Conservation (phyloP, 192 early-diverging fungal genomes). For the Umbelopsis isabellina region DNA sequence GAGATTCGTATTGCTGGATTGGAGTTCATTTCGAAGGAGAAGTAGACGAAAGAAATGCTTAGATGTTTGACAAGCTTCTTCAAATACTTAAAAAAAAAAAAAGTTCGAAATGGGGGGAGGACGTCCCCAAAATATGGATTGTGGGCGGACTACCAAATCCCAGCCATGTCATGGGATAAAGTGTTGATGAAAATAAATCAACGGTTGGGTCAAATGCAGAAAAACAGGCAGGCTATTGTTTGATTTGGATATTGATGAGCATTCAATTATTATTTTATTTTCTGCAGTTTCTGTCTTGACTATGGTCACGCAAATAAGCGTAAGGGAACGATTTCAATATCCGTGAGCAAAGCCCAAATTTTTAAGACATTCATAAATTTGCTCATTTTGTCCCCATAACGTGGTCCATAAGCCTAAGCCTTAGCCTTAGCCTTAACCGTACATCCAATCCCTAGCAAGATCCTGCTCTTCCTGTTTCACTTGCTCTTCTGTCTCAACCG, state of each 20-base stretch:
- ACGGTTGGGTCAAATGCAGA: too few relatives aligned
- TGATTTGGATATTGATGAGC: too few relatives aligned
- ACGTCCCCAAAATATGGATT: constrained; percentile 21
- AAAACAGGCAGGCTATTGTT: too few relatives aligned
- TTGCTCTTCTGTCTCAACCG: constrained; percentile 40
- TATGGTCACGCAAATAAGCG: too few relatives aligned
- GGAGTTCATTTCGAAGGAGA: constrained; percentile 9
- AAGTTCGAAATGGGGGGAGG: background rate
- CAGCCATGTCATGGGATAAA: constrained; percentile 15
- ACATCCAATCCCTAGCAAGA: constrained; percentile 39
- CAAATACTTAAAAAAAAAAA: constrained; percentile 7
- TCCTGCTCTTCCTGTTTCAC: constrained; percentile 45
- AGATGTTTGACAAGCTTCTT: constrained; percentile 12
- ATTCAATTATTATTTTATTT: too few relatives aligned
- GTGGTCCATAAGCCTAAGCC: background rate
- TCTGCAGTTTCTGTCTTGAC: too few relatives aligned
- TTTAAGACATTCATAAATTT: background rate
- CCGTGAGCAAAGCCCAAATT: background rate
- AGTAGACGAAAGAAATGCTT: background rate
- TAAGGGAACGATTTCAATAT: background rate
- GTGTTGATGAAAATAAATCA: too few relatives aligned
- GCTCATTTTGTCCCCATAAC: too few relatives aligned
- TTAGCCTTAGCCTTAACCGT: too few relatives aligned
- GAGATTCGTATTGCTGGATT: constrained; percentile 30
- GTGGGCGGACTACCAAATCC: background rate